A percentile compares a stretch with the other conserved stretches of the same genome.
Conservation (phyloP, 1,139 yeast species). For the Groenewaldozyma auringiensis region DNA sequence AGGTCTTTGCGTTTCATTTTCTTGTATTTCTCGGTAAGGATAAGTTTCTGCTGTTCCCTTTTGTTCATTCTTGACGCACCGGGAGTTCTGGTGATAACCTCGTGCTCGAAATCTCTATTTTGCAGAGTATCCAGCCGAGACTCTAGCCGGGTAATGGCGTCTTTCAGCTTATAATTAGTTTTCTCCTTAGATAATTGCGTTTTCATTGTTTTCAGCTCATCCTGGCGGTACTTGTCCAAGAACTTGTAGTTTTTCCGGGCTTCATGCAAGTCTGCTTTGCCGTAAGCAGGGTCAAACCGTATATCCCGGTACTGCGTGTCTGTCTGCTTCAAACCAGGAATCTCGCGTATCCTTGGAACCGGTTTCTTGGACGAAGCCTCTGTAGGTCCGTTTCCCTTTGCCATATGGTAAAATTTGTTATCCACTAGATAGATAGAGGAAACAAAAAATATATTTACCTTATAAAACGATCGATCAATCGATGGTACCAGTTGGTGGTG, state of each 20-base stretch:
- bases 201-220: conserved; percentile 59
- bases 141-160: conserved; percentile 44
- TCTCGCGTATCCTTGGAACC: conserved; percentile 62
- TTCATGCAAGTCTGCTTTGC: conserved; percentile 62
- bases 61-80: conserved; percentile 60
- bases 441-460: too few species aligned
- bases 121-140: conserved; percentile 72
- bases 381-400: conserved; percentile 54
- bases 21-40: conserved; percentile 84
- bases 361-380: conserved; percentile 65
- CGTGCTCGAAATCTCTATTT: conserved; percentile 65
- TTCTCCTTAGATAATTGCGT: conserved; percentile 40
- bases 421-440: not conserved
- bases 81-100: conserved; percentile 47
- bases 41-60: conserved; percentile 70
- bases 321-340: conserved; percentile 54
- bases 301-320: conserved; percentile 59
- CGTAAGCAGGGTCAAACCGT: conserved; percentile 83
- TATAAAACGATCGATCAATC: not conserved
- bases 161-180: conserved; percentile 46
- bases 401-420: not conserved
- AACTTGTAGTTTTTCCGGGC: conserved; percentile 72
- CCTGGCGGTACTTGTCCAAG: conserved; percentile 72
- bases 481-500: not conserved
- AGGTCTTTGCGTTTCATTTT: conserved; percentile 75